phyloP scores from a whole-genome alignment of 75 land plant species.

The Ceratopteris richardii region DNA sequence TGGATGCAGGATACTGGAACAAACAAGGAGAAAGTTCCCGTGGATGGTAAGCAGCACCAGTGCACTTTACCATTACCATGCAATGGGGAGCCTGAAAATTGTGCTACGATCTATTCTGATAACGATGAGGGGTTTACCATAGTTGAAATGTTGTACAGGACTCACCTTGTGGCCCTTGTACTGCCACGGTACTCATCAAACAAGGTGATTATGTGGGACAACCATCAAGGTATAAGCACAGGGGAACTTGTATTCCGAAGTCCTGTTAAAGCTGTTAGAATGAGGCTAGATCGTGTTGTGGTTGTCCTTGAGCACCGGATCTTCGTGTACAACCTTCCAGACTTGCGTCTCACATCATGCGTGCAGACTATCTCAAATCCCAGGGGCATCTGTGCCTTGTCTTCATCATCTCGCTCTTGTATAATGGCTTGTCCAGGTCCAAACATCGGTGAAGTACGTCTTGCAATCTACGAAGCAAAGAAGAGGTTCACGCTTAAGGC shows the following conservation, averaged over 20 bases:
- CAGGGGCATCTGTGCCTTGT: constrained; percentile 52
- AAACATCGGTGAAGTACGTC: constrained; percentile 59
- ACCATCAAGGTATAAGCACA: constrained; percentile 57
- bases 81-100: too few species aligned
- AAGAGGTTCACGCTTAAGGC: constrained; percentile 36
- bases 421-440: constrained; percentile 68
- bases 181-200: constrained; percentile 57
- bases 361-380: constrained; percentile 65
- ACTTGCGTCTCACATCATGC: constrained; percentile 53
- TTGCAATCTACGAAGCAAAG: constrained; percentile 39
- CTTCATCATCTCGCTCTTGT: constrained; percentile 22
- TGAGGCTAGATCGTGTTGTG: constrained; percentile 47
- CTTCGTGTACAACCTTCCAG: constrained; percentile 48
- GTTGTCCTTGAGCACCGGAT: constrained; percentile 62
- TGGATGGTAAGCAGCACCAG: constrained; percentile 1
- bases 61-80: too few species aligned
- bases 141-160: constrained; percentile 69
- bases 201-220: constrained; percentile 80
- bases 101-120: not conserved
- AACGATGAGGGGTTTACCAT: constrained; percentile 29
- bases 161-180: constrained; percentile 61
- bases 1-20: not conserved
- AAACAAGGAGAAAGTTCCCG: not conserved
- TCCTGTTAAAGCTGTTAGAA: constrained; percentile 43
- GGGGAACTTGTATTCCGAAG: constrained; percentile 64